Conservation (phyloP, 768 basidiomycete species). For the Exsudoporus frostii region DNA sequence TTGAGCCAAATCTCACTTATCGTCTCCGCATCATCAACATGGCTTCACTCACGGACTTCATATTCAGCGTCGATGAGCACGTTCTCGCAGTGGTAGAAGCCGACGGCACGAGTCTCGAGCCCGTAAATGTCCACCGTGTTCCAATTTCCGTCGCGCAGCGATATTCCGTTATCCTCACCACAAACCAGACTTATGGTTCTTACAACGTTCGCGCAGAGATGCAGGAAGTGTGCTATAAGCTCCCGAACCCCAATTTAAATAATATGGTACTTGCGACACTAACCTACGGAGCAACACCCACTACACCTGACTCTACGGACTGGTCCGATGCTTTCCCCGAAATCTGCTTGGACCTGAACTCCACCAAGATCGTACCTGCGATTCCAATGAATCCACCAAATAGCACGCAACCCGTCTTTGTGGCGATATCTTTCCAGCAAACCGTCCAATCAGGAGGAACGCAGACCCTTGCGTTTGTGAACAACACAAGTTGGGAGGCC, state of each 20-base stretch:
- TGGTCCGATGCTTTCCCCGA: constrained; percentile 27
- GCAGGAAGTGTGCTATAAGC: constrained; percentile 32
- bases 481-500: constrained; percentile 27
- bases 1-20: constrained; percentile 37
- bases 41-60: constrained; percentile 44
- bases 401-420: constrained; percentile 16
- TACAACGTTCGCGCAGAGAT: constrained; percentile 39
- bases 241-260: constrained; percentile 27
- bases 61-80: constrained; percentile 46
- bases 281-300: constrained; percentile 24
- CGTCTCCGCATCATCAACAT: constrained; percentile 49
- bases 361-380: constrained; percentile 28
- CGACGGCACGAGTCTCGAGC: constrained; percentile 43
- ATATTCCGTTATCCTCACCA: constrained; percentile 45
- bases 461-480: constrained; percentile 25
- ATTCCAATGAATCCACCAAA: constrained; percentile 28
- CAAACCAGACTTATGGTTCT: constrained; percentile 36
- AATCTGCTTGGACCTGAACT: constrained; percentile 27
- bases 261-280: constrained; percentile 29
- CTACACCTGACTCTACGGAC: constrained; percentile 24
- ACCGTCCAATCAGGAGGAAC: constrained; percentile 24
- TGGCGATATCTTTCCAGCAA: constrained; percentile 27
- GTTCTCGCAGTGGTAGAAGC: constrained; percentile 46
- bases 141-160: constrained; percentile 46
- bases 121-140: constrained; percentile 38